Conservation (phyloP, 768 basidiomycete species). For the Tylopilus sp. region DNA sequence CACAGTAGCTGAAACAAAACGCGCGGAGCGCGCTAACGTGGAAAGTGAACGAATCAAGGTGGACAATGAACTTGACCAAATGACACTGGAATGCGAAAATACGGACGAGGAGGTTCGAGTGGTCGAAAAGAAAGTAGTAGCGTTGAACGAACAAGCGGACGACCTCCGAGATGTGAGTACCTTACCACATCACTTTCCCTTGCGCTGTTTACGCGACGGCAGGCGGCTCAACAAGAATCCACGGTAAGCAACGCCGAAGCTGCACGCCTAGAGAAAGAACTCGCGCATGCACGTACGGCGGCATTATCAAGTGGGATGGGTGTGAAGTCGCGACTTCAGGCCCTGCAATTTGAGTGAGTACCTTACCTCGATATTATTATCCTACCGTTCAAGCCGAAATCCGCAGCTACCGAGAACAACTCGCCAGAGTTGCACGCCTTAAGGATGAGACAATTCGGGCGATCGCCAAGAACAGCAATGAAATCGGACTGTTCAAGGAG, state of each 20-base stretch:
- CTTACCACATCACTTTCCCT: neutral
- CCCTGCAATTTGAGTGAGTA: constrained; percentile 70
- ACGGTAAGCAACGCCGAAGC: constrained; percentile 64
- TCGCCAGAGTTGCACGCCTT: constrained; percentile 68
- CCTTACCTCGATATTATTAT: neutral
- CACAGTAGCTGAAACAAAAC: constrained; percentile 65
- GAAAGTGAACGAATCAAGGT: constrained; percentile 78
- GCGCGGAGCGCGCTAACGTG: constrained; percentile 62
- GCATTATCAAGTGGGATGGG: constrained; percentile 81
- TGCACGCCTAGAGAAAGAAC: constrained; percentile 62
- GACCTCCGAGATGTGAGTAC: constrained; percentile 71
- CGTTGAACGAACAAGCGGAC: constrained; percentile 71
- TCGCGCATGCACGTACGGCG: constrained; percentile 70
- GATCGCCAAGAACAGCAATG: constrained; percentile 81
- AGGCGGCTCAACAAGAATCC: constrained; percentile 80
- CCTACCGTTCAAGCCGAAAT: constrained; percentile 1
- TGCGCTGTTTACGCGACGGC: constrained; percentile 4
- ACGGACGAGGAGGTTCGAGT: constrained; percentile 74
- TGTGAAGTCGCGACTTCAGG: constrained; percentile 73
- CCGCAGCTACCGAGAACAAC: constrained; percentile 70
- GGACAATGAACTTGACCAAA: constrained; percentile 79
- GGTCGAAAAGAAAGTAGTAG: constrained; percentile 68
- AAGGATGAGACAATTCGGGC: constrained; percentile 79
- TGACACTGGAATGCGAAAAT: constrained; percentile 75
- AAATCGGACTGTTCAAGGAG: constrained; percentile 78